These are phyloP conservation scores for Botrytis sinoallii DNA, from an alignment of 2,329 filamentous ascomycete species.

Conservation along the genomic window DNA sequence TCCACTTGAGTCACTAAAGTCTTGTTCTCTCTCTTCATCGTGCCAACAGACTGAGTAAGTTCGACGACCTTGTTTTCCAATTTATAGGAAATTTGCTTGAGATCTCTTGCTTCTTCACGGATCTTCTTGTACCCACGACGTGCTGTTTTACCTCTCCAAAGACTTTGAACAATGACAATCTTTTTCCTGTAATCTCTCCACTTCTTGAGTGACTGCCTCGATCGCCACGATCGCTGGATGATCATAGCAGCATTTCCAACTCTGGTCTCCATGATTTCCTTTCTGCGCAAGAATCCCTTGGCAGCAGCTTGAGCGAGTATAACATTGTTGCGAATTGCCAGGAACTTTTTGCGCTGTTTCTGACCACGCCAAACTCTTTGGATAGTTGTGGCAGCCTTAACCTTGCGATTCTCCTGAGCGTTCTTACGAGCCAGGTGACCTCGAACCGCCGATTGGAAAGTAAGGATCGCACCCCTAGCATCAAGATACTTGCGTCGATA, in stretches of 20 bases:
- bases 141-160: constrained; percentile 84
- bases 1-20: constrained; percentile 81
- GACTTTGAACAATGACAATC: constrained; percentile 82
- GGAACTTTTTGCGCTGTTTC: constrained; percentile 80
- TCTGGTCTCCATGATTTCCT: constrained; percentile 89
- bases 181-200: constrained; percentile 92
- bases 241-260: constrained; percentile 85
- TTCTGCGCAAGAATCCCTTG: constrained; percentile 88
- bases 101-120: constrained; percentile 92
- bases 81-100: constrained; percentile 99
- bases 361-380: constrained; percentile 93
- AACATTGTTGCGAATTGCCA: constrained; percentile 75
- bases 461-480: constrained; percentile 75
- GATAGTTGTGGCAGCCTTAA: constrained; percentile 88
- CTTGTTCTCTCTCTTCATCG: constrained; percentile 95
- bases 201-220: constrained; percentile 69
- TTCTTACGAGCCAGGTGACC: constrained; percentile 74
- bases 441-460: constrained; percentile 73
- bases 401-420: constrained; percentile 75
- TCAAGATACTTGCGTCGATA: constrained; percentile 90
- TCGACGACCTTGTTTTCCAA: constrained; percentile 99
- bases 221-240: constrained; percentile 89
- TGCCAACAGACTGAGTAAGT: constrained; percentile 87
- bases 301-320: constrained; percentile 84
- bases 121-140: constrained; percentile 83